A percentile compares a stretch with the other conserved stretches of the same genome.
phyloP scores from a whole-genome alignment of 305 asterid species.

The Fraxinus nigra region DNA sequence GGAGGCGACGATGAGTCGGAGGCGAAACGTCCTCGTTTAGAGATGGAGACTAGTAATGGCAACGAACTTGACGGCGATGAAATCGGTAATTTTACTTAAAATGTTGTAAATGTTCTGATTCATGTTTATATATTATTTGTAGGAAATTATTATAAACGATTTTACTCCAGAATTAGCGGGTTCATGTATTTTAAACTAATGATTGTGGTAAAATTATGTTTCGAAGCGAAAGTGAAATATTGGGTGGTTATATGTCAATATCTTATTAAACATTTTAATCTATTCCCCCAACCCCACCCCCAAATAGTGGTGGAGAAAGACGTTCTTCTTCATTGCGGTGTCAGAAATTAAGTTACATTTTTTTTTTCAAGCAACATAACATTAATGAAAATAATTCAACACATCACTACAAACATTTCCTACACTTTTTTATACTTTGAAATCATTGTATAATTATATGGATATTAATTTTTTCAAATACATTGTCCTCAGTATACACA shows the following conservation, averaged over 20 bases:
- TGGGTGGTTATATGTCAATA: neutral
- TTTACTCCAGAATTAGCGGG: neutral
- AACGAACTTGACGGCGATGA: constrained; percentile 32
- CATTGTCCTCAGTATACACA: neutral
- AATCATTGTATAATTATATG: neutral
- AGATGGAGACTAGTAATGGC: constrained; percentile 40
- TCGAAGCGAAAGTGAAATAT: neutral
- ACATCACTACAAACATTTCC: neutral
- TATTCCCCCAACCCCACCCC: neutral
- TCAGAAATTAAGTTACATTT: neutral
- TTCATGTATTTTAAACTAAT: neutral
- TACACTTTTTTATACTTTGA: neutral
- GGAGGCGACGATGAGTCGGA: constrained; percentile 57
- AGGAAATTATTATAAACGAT: neutral
- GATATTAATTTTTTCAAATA: neutral
- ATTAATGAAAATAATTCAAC: neutral
- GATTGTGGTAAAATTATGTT: neutral
- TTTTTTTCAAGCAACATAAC: neutral
- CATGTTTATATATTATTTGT: neutral
- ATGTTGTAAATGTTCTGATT: neutral
- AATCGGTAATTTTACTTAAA: constrained; percentile 33
- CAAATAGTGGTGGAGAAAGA: neutral
- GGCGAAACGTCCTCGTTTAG: constrained; percentile 71
- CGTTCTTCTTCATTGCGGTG: neutral
- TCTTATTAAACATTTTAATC: neutral